Conservation (phyloP, 192 early-diverging fungal genomes). For the Geranomyces variabilis region DNA sequence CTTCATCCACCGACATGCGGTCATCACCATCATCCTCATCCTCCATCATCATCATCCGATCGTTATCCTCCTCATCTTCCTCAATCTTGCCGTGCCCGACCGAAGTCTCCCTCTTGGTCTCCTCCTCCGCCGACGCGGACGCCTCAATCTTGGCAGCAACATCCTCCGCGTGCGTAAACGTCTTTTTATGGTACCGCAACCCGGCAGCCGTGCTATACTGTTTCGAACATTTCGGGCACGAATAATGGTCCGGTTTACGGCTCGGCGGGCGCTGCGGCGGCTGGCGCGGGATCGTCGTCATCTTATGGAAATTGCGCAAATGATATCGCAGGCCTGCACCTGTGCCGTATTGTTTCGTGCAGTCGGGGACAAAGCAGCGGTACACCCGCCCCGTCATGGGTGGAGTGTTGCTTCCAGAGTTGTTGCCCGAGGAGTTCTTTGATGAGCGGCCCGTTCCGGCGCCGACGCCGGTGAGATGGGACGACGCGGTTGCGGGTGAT, state of each 20-base stretch:
- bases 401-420: slow-evolving; percentile 9
- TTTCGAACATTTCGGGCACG: slow-evolving; percentile 30
- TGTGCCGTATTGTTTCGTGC: slow-evolving; percentile 33
- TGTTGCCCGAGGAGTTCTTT: slow-evolving; percentile 15
- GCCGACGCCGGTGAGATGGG: not conserved
- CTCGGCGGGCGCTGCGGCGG: slow-evolving; percentile 24
- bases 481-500: not conserved
- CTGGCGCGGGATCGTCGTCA: slow-evolving; percentile 26
- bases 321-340: slow-evolving; percentile 39
- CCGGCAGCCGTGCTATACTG: slow-evolving; percentile 35
- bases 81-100: too few species aligned
- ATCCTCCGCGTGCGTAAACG: slow-evolving; percentile 34
- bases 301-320: slow-evolving; percentile 42
- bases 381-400: slow-evolving; percentile 19
- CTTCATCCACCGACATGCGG: too few species aligned
- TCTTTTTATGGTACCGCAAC: slow-evolving; percentile 39
- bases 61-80: too few species aligned
- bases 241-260: slow-evolving; percentile 31
- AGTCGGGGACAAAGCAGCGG: slow-evolving; percentile 33
- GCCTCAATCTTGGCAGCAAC: slow-evolving; percentile 5
- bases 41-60: too few species aligned
- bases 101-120: too few species aligned
- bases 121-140: too few species aligned
- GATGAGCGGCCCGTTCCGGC: not conserved
- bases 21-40: too few species aligned